Conservation (phyloP, 331 rosid genomes). For the Malus hybrid region DNA sequence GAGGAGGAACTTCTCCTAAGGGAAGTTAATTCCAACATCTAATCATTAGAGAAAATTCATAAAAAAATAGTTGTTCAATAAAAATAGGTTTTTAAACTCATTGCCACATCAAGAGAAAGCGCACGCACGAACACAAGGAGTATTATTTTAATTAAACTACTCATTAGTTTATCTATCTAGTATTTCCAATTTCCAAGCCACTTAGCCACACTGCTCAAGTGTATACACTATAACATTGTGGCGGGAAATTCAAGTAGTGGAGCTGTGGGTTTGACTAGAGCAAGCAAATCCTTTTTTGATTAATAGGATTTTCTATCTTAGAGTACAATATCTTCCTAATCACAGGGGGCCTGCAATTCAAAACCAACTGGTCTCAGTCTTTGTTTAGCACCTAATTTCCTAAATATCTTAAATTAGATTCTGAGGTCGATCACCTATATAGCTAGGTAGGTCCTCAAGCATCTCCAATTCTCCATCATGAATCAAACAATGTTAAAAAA, state of each 20-base stretch:
- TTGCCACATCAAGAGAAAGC: background rate
- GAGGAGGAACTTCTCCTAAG: no score
- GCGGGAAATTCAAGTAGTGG: slow-evolving; percentile 32
- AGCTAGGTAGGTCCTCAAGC: slow-evolving; percentile 7
- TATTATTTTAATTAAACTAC: slow-evolving; percentile 3
- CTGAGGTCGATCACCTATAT: background rate
- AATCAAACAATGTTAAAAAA: background rate
- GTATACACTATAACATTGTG: background rate
- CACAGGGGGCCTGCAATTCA: slow-evolving; percentile 17
- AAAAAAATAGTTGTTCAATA: background rate
- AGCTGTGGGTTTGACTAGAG: slow-evolving; percentile 19
- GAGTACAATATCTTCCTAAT: slow-evolving; percentile 12
- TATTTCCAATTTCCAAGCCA: slow-evolving; percentile 8
- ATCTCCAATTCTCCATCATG: slow-evolving; percentile 43
- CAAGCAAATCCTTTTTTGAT: slow-evolving; percentile 4
- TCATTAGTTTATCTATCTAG: background rate
- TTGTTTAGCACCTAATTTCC: slow-evolving; percentile 26
- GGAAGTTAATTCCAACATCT: no score
- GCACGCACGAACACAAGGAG: background rate
- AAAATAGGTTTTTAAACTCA: no score
- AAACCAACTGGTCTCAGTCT: slow-evolving; percentile 15
- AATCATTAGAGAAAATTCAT: background rate
- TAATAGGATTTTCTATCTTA: slow-evolving; percentile 29
- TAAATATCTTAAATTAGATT: slow-evolving; percentile 7
- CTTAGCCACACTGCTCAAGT: background rate